Conservation (phyloP, 305 asterid species). For the Plantago lanceolata region DNA sequence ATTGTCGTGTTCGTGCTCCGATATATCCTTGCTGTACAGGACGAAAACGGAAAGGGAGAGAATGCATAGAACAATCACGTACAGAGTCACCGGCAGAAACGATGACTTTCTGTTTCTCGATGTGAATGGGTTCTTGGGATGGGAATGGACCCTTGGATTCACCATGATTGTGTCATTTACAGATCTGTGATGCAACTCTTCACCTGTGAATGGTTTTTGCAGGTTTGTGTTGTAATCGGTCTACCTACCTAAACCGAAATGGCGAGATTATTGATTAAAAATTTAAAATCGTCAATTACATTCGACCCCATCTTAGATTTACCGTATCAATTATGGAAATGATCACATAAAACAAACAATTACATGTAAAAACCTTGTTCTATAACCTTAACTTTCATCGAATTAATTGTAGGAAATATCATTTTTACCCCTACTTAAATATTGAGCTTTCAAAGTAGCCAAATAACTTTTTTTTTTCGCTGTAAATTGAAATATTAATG, state of each 20-base stretch:
- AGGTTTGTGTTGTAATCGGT: not conserved
- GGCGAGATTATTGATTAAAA: too few relatives aligned
- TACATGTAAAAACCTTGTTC: too few relatives aligned
- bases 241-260: not conserved
- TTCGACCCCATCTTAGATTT: too few relatives aligned
- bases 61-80: slow-evolving; percentile 50
- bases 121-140: slow-evolving; percentile 29
- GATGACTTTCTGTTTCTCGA: slow-evolving; percentile 42
- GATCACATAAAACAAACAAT: too few relatives aligned
- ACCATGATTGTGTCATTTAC: slow-evolving; percentile 40
- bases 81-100: slow-evolving; percentile 43
- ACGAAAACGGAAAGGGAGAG: slow-evolving; percentile 60
- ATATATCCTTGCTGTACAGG: slow-evolving; percentile 52
- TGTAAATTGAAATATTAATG: too few relatives aligned
- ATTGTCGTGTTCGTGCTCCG: slow-evolving; percentile 40
- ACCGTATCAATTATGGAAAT: too few relatives aligned
- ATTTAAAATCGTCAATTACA: too few relatives aligned
- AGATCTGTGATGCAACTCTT: slow-evolving; percentile 20
- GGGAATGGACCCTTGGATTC: slow-evolving; percentile 34
- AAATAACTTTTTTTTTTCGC: too few relatives aligned
- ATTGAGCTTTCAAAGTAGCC: too few relatives aligned
- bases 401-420: too few relatives aligned
- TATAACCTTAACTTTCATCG: too few relatives aligned
- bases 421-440: too few relatives aligned
- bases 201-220: not conserved